Percentiles rank a stretch among this genome's conserved stretches.
Evolutionary conservation across 2,329 filamentous ascomycete genomes (phyloP).

Genomic region (Penicillium sp.): DNA sequence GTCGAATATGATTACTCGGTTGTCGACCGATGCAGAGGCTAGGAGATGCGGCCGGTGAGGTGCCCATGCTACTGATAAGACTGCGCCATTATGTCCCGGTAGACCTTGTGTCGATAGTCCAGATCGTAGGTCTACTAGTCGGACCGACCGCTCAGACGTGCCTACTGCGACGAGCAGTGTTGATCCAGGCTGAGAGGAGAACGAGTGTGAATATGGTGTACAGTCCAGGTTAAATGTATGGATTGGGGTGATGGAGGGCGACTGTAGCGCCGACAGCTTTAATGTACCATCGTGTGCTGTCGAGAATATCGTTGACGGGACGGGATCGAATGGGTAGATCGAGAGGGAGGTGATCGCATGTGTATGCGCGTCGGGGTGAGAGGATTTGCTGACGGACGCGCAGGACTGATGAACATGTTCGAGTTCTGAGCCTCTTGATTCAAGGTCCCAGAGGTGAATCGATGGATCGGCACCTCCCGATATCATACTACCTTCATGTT

Average conservation of each 20-base stretch:
- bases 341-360: slow-evolving; percentile 49
- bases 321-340: slow-evolving; percentile 51
- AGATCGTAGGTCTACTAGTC: slow-evolving; percentile 81
- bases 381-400: slow-evolving; percentile 44
- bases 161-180: slow-evolving; percentile 81
- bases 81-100: slow-evolving; percentile 64
- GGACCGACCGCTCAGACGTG: slow-evolving; percentile 79
- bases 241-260: slow-evolving; percentile 42
- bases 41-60: slow-evolving; percentile 76
- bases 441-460: slow-evolving; percentile 84
- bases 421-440: slow-evolving; percentile 54
- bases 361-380: slow-evolving; percentile 43
- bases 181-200: slow-evolving; percentile 66
- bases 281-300: slow-evolving; percentile 49
- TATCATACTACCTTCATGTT: slow-evolving; percentile 58
- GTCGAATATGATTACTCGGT: slow-evolving; percentile 82
- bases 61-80: slow-evolving; percentile 76
- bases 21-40: slow-evolving; percentile 81
- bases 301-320: slow-evolving; percentile 47
- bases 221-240: slow-evolving; percentile 50
- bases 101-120: slow-evolving; percentile 72
- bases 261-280: slow-evolving; percentile 45
- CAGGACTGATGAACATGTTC: slow-evolving; percentile 56
- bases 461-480: slow-evolving; percentile 85
- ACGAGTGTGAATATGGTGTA: slow-evolving; percentile 62